Evolutionary conservation across 2,329 filamentous ascomycete species (phyloP).

Genomic region (Teratosphaeria zuluensis): DNA sequence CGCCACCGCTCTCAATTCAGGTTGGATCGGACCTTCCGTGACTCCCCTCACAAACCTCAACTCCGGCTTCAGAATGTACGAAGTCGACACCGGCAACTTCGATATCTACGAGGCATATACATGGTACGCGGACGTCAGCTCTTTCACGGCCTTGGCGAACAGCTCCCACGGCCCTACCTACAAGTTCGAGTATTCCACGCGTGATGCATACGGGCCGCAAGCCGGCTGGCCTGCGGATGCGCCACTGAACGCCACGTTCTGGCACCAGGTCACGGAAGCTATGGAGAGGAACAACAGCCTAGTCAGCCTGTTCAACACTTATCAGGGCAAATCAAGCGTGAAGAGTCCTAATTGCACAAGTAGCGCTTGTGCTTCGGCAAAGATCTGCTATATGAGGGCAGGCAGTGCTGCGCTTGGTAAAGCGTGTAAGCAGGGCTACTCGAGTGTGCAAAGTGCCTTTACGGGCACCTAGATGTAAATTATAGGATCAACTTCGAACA

Average conservation of each 20-base stretch:
- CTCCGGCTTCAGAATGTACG: slow-evolving; percentile 44
- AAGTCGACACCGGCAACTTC: slow-evolving; percentile 46
- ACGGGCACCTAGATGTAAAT: slow-evolving; percentile 4
- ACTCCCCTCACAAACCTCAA: slow-evolving; percentile 48
- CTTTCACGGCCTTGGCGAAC: slow-evolving; percentile 29
- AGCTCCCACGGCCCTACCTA: slow-evolving; percentile 35
- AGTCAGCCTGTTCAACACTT: slow-evolving; percentile 42
- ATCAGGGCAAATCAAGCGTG: slow-evolving; percentile 44
- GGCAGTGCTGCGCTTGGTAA: slow-evolving; percentile 44
- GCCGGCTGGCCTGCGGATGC: slow-evolving; percentile 38
- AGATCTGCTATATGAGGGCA: slow-evolving; percentile 51
- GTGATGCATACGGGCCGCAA: slow-evolving; percentile 38
- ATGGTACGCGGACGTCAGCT: slow-evolving; percentile 43
- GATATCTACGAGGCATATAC: slow-evolving; percentile 47
- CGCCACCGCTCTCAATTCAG: slow-evolving; percentile 37
- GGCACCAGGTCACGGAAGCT: slow-evolving; percentile 48
- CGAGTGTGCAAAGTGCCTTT: slow-evolving; percentile 34
- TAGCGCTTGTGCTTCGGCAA: slow-evolving; percentile 42
- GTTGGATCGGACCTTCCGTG: slow-evolving; percentile 44
- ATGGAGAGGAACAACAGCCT: slow-evolving; percentile 44
- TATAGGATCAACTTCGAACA: no score
- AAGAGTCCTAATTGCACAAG: slow-evolving; percentile 44
- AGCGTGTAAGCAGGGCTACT: slow-evolving; percentile 43
- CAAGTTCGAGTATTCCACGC: slow-evolving; percentile 43
- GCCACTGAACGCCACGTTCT: slow-evolving; percentile 50